phyloP scores from a whole-genome alignment of 352 stramenopile species.

The Phytopythium aichiense region DNA sequence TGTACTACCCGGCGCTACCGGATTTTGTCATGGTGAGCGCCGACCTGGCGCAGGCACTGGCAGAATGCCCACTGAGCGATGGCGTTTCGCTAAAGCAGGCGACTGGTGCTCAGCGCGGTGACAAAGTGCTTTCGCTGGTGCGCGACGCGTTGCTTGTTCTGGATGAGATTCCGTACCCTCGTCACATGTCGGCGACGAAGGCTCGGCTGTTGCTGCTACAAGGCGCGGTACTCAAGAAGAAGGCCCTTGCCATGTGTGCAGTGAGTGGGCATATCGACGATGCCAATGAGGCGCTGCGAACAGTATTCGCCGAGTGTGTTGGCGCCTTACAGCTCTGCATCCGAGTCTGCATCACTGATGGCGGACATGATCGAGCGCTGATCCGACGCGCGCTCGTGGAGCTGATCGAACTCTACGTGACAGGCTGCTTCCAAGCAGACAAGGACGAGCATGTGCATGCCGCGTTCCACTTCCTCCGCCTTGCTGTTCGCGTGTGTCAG shows the following conservation, averaged over 20 bases:
- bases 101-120: not conserved
- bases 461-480: conserved; percentile 65
- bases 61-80: conserved; percentile 24
- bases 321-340: conserved; percentile 27
- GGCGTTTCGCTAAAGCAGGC: too few species aligned
- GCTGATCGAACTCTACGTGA: conserved; percentile 56
- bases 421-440: conserved; percentile 32
- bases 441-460: conserved; percentile 59
- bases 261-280: not conserved
- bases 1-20: conserved; percentile 50
- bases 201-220: conserved; percentile 51
- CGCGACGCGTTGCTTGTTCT: conserved; percentile 23
- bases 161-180: conserved; percentile 34
- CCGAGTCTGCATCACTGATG: conserved; percentile 33
- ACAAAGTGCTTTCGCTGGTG: conserved; percentile 25
- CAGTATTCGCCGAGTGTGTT: conserved; percentile 11
- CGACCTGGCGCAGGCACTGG: conserved; percentile 42
- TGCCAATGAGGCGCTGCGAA: not conserved
- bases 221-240: conserved; percentile 49
- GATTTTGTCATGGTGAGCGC: conserved; percentile 48
- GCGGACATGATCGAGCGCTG: conserved; percentile 54
- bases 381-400: conserved; percentile 49
- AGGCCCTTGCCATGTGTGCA: not conserved
- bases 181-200: conserved; percentile 31
- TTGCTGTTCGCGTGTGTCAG: conserved; percentile 37